Evolutionary conservation across 345 rosid genomes (phyloP), one percentile per base, ranked within the genome.

Genomic region (Ceriops zippeliana): DNA sequence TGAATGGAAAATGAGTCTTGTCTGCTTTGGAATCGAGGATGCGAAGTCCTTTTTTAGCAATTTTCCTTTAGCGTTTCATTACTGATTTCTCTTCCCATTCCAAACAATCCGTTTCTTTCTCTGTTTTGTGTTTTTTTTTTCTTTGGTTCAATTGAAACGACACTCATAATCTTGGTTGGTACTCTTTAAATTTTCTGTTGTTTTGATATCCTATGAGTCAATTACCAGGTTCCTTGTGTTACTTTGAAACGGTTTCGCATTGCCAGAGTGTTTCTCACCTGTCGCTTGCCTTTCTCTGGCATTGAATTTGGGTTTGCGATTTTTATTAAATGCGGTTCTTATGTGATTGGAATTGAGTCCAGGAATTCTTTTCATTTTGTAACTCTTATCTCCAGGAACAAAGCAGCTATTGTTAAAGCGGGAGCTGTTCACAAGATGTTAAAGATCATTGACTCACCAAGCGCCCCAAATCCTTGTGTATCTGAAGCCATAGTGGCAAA

Each of bases 381-480:
- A 47, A 52, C 26, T 34, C 31, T 42, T 61, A 72, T 61, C 73
- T 83, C 75, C 86, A 95, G 99, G 89, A 95, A 95, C 76, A 95
- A 95, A 83, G 97, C 97, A 63, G 96, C 99, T 67, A 90, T 95
- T 81, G 96, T 91, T n/a, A 90, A 95, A 78, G 91, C 97, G 22
- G 99, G 99, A 5, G 96, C 97, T 32, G 89, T 91, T 63, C 99
- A 95, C 75, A 91, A 90, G 81, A 88, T 95, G 96, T 73, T 95
- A 53, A 87, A 79, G 87, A 86, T 95, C 15, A 87, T 91, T 30
- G 96, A 90, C 70, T 80, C 86, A 59, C 83, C 90, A 52, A 67
- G 62, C 71, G 78, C 76, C 56, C 75, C 86, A 20, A 59, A 75
- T 56, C 82, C 83, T 22, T 76, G 73, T 17, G 84, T 91, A 21